phyloP scores from a whole-genome alignment of 208 protist genomes.

The Leishmania major region DNA sequence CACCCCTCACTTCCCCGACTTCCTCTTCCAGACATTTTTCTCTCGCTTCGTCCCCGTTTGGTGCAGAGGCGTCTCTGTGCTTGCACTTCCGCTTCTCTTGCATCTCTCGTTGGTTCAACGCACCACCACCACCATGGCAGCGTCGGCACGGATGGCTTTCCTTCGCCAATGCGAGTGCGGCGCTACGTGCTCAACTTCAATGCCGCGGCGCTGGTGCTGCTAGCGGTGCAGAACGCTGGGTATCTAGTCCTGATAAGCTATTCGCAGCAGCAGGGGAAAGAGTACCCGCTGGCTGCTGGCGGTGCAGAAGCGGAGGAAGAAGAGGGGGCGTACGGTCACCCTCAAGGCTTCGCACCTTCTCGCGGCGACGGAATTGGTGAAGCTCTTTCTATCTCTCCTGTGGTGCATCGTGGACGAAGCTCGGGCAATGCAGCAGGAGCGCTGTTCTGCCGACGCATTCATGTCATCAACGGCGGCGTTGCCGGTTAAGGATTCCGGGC shows the following conservation, averaged over 20 bases:
- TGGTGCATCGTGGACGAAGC: conserved; percentile 24
- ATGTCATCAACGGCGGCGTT: neutral
- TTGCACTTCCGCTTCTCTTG: too few species aligned
- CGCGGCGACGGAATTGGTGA: conserved; percentile 9
- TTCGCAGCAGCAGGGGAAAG: neutral
- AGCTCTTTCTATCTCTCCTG: conserved; percentile 4
- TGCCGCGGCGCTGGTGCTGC: conserved; percentile 8
- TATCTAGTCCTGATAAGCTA: conserved; percentile 22
- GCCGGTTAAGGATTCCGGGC: neutral
- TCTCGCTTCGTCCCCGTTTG: too few species aligned
- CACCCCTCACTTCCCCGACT: too few species aligned
- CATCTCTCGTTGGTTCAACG: too few species aligned
- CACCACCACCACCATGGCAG: neutral
- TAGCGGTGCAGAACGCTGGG: conserved; percentile 24
- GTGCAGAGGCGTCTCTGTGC: too few species aligned
- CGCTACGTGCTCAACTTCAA: conserved; percentile 16
- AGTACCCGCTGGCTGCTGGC: neutral
- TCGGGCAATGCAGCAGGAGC: conserved; percentile 5
- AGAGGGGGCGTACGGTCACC: neutral
- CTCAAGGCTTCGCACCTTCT: conserved; percentile 15
- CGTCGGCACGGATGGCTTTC: neutral
- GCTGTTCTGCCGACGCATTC: neutral
- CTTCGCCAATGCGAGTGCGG: neutral
- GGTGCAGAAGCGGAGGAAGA: neutral
- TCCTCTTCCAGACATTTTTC: too few species aligned